Conservation (phyloP, 495 filamentous ascomycete genomes). For the Amniculicola lignicola region DNA sequence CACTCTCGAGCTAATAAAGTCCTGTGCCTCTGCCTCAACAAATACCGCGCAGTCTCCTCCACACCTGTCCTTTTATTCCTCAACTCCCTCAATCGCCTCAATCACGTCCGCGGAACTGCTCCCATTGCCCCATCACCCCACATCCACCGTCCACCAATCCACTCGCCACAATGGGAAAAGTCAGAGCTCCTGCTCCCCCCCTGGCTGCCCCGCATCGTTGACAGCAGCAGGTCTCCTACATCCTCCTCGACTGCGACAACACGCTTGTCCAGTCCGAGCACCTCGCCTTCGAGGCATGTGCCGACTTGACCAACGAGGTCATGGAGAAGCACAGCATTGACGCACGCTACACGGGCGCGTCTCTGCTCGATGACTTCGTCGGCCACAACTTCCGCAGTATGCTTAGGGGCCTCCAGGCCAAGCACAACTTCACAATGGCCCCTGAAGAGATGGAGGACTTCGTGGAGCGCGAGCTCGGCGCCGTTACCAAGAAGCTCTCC, state of each 20-base stretch:
- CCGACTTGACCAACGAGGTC: slow-evolving; percentile 89
- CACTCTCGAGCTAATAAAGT: too few species aligned
- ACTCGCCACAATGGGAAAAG: slow-evolving; percentile 26
- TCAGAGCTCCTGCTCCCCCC: slow-evolving; percentile 6
- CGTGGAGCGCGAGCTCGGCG: slow-evolving; percentile 75
- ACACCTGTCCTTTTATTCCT: neutral
- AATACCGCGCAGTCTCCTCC: neutral
- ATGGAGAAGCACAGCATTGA: slow-evolving; percentile 61
- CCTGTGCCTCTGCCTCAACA: neutral
- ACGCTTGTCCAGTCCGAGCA: slow-evolving; percentile 91
- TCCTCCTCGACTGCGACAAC: slow-evolving; percentile 98
- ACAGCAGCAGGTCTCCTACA: slow-evolving; percentile 61
- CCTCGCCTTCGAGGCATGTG: slow-evolving; percentile 91
- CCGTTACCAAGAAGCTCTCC: slow-evolving; percentile 76
- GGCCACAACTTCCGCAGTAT: slow-evolving; percentile 97
- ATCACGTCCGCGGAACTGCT: neutral
- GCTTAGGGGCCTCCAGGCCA: slow-evolving; percentile 70
- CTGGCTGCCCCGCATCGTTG: slow-evolving; percentile 14
- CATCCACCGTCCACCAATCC: too few species aligned
- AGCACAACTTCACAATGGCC: slow-evolving; percentile 67
- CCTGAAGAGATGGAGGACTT: slow-evolving; percentile 69
- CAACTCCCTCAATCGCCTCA: slow-evolving; percentile 2
- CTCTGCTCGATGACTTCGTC: slow-evolving; percentile 84
- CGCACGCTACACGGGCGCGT: slow-evolving; percentile 72
- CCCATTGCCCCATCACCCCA: neutral